These are phyloP conservation scores for Mychonastes homosphaera DNA, from an alignment of 139 green algal species.

Conservation along the genomic window DNA sequence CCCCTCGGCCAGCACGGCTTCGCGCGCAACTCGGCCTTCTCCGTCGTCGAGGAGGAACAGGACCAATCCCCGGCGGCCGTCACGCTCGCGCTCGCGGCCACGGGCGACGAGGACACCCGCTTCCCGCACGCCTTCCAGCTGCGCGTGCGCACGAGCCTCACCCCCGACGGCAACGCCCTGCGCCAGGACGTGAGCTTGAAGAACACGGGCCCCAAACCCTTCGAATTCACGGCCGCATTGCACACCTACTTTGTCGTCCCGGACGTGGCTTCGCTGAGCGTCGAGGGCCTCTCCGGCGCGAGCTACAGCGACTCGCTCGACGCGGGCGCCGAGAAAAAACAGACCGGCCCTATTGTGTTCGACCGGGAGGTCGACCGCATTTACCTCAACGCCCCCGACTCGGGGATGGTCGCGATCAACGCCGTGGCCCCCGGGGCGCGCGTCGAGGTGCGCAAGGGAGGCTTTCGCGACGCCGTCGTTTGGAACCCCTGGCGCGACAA, in stretches of 20 bases:
- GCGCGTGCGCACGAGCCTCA: constrained; percentile 25
- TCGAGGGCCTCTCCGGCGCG: constrained; percentile 37
- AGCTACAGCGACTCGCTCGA: constrained; percentile 62
- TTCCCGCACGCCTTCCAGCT: constrained; percentile 49
- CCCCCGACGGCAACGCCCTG: constrained; percentile 17
- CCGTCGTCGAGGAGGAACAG: constrained; percentile 20
- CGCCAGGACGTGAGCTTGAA: constrained; percentile 25
- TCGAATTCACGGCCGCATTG: constrained; percentile 56
- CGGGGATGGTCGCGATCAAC: constrained; percentile 34
- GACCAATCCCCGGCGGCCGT: too few species aligned
- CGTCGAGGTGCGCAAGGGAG: constrained; percentile 37
- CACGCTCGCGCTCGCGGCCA: constrained; percentile 26
- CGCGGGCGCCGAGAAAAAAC: constrained; percentile 17
- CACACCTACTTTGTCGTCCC: constrained; percentile 73
- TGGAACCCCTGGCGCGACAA: constrained; percentile 76
- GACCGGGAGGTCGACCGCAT: constrained; percentile 63
- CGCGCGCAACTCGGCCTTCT: constrained; percentile 59
- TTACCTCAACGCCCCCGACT: constrained; percentile 45
- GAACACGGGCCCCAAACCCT: constrained; percentile 28
- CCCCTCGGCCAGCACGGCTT: constrained; percentile 69
- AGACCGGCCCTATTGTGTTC: constrained; percentile 21
- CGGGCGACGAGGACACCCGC: constrained; percentile 15
- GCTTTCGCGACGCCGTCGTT: constrained; percentile 63
- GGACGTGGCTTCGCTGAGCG: constrained; percentile 26
- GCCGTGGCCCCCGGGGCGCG: constrained; percentile 18